Evolutionary conservation across 495 filamentous ascomycete genomes (phyloP).

Genomic region (Hypoxylon fragiforme): DNA sequence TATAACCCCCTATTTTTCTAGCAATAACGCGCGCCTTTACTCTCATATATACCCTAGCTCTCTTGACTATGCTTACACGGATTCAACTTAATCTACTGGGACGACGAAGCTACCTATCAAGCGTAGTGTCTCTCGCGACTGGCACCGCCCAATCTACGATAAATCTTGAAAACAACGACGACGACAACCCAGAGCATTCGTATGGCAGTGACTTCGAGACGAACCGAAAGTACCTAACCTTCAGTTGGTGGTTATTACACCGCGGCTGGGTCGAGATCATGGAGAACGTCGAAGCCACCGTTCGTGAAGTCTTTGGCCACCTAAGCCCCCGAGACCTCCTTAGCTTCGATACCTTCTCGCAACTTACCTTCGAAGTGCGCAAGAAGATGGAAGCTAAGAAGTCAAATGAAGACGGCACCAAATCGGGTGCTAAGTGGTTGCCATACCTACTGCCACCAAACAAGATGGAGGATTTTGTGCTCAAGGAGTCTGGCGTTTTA

Average conservation of each 20-base stretch:
- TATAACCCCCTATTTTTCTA: conserved; percentile 40
- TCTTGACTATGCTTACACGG: conserved; percentile 88
- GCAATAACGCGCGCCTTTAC: conserved; percentile 90
- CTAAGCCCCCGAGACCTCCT: conserved; percentile 88
- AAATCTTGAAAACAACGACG: conserved; percentile 85
- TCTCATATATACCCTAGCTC: conserved; percentile 84
- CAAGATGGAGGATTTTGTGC: conserved; percentile 76
- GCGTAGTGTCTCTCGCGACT: conserved; percentile 83
- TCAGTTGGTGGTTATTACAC: conserved; percentile 98
- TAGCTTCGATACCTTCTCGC: conserved; percentile 72
- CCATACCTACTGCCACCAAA: conserved; percentile 77
- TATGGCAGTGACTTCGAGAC: conserved; percentile 92
- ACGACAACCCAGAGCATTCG: conserved; percentile 74
- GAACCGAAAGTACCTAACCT: conserved; percentile 89
- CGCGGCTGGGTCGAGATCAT: conserved; percentile 82
- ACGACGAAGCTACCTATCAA: conserved; percentile 90
- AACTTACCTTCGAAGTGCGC: conserved; percentile 76
- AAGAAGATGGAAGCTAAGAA: conserved; percentile 79
- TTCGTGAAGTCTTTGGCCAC: conserved; percentile 82
- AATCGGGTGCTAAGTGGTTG: conserved; percentile 72
- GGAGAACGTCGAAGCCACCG: conserved; percentile 74
- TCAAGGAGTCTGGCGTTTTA: conserved; percentile 79
- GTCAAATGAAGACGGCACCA: conserved; percentile 54
- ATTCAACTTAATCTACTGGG: conserved; percentile 98
- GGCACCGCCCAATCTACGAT: conserved; percentile 67